Base-by-base conservation (phyloP, 306 rosid genomes). In the Prunus campanulata region DNA sequence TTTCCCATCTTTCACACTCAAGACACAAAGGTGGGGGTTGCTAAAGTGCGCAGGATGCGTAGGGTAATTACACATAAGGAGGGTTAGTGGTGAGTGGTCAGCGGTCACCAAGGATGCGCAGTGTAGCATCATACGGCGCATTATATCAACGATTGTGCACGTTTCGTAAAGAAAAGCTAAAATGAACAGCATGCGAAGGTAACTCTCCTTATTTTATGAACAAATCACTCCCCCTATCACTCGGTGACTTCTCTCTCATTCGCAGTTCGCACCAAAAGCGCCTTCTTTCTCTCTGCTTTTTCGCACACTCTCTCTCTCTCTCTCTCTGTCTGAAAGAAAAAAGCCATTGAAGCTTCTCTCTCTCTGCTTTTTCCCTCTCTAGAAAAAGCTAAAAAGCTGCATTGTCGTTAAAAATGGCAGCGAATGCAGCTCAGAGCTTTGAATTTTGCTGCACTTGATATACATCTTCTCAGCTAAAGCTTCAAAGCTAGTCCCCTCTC, bases 41-140 rank as follows among this genome's bases (percentile, higher is more conserved):
- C 67, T 70, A 79, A 76, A 85, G 22, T 82, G 86, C 88, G 63
- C 89, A 52, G n/a, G 32, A 50, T 84, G 85, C 61, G 76, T 82
- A 63, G 74, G 47, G 69, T 81, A 78, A 16, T 19, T 14, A 30
- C 46, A 32, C 16, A 13, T 39, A 48, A 51, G 65, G 35, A 39
- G 3, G 24, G 10, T 30, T 63, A 29, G 57, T 16, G 63, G 44
- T 35, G 22, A 52, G 27, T 62, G n/a, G 13, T 46, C 24, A 18
- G 49, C 25, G 9, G 51, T 29, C 51, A 8, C 27, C 51, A 22
- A 24, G 46, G 61, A 56, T 73, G 80, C 83, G 78, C 11, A 72
- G 63, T 76, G 76, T 74, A 72, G 83, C 66, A 55, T 27, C 16
- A 50, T 22, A 81, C 61, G 20, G 74, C 50, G 62, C 75, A 82